phyloP scores from a whole-genome alignment of 2,329 filamentous ascomycete species.

The Sphaerulina musiva region DNA sequence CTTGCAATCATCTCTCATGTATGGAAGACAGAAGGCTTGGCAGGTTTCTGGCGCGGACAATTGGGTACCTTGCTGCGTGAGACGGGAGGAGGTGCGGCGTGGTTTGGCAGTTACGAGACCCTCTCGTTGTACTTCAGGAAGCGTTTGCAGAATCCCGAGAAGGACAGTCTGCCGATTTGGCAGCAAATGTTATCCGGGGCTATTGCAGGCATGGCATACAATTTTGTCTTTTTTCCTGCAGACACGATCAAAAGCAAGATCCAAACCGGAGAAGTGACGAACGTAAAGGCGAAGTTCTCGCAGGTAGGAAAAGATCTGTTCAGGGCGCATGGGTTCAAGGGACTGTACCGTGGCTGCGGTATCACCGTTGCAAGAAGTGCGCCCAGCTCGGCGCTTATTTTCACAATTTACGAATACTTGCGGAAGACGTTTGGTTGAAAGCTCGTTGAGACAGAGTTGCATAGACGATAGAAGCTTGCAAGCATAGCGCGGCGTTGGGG shows the following conservation, averaged over 20 bases:
- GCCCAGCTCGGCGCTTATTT: conserved; percentile 96
- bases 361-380: conserved; percentile 84
- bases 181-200: conserved; percentile 86
- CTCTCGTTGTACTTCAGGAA: conserved; percentile 60
- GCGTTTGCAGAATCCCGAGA: conserved; percentile 29
- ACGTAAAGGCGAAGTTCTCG: conserved; percentile 58
- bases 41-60: conserved; percentile 93
- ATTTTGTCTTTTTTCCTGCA: conserved; percentile 94
- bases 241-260: conserved; percentile 97
- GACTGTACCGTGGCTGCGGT: conserved; percentile 88
- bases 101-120: conserved; percentile 89
- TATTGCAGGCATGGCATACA: conserved; percentile 85
- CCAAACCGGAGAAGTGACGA: conserved; percentile 66
- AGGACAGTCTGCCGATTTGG: conserved; percentile 63
- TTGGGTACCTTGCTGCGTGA: conserved; percentile 89
- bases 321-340: conserved; percentile 71
- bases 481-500: conserved; percentile 6
- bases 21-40: conserved; percentile 72
- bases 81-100: conserved; percentile 85
- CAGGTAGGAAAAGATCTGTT: conserved; percentile 68
- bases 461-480: background rate
- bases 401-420: conserved; percentile 86
- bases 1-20: conserved; percentile 68
- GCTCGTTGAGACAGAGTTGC: background rate
- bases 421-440: conserved; percentile 54